Base-by-base conservation (phyloP, 2,329 filamentous ascomycete species). In the Colletotrichum gigasporum region DNA sequence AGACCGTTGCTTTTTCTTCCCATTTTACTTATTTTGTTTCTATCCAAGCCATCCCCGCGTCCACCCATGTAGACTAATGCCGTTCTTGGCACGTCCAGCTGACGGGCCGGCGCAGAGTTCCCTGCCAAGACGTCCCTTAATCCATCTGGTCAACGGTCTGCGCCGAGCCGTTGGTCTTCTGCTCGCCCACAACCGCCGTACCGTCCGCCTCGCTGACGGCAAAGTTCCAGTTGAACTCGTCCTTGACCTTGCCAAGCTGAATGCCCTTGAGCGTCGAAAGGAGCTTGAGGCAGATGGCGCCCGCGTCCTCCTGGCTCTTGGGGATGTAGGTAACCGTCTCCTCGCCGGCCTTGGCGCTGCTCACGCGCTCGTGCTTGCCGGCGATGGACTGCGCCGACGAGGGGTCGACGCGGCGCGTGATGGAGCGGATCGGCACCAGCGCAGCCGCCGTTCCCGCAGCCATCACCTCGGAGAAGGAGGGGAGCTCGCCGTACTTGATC, bases 381-480 rank as follows among this genome's bases (percentile, higher is more conserved):
- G 72, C 71, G 47, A 80, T 77, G 16, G 80, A 82, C 37, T 77
- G 74, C 11, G 79, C 69, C 12, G 79, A 78, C 4, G 76, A 72
- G 1, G 78, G 69, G 52, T 74, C 68, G 45, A 79, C 67, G 42
- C 82, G 86, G 71, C 94, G 88, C 3, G 92, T 96, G 75, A 98
- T 97, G 70, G 92, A 96, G 66, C 91, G 91, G 77, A 97, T 96
- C 1, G 95, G 95, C 3, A 98, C 94, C 56, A 99, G 83, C 0
- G 93, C 92, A 0, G 94, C 95, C 0, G 95, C 95, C 0, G 95
- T 98, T 2, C 95, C 95, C 3, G 94, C 94, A 4, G 95, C 96
- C 79, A 97, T 89, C 54, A 99, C 90, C 78, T 98, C 95, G 52
- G 72, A 75, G 70, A 87, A 87, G 55, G 73, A 69, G 10, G 81